Base-by-base conservation (phyloP, 345 rosid species). In the Raphanus raphanistrum region DNA sequence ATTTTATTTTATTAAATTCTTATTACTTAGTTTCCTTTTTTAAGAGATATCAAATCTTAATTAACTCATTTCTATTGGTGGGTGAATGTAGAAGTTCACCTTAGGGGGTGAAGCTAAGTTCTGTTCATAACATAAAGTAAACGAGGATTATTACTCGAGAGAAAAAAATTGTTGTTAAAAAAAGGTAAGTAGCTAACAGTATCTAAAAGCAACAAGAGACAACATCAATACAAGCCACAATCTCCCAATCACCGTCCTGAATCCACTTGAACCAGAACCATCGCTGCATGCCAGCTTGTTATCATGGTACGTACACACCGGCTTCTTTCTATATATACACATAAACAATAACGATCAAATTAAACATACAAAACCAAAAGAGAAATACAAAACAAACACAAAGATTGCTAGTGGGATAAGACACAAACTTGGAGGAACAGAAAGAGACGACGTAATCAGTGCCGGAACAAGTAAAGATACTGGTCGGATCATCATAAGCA, bases 401-500 rank as follows among this genome's bases (percentile, higher is more conserved):
- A 38, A 38, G 43, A 38, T 33, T 38, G 43, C 43, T 38, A 38
- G 43, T 38, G 26, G 16, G 26, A 2, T 50, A 61, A 64, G 63
- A 52, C 12, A 72, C 62, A 35, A 11, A 90, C 98, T 89, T 88
- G 63, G 85, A 2, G 26, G 86, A 25, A 82, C 98, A 94, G 64
- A 94, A 94, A 38, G 90, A 60, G 84, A 94, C 41, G n/a, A 85
- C 75, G 75, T 92, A 94, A 78, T 92, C 97, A 15, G 92, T 32
- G 8, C 84, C 95, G 0, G 88, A 58, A 76, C 98, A 94, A 2
- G 97, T 92, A 3, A 85, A 71, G 54, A 94, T 87, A 67, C 98
- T 92, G 2, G 86, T 80, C 0, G 92, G 97, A 81, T 94, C 97
- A 80, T 94, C 98, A 52, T 90, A 90, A 15, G 98, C 97, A 68